phyloP scores from a whole-genome alignment of 352 stramenopile genomes.

The Blastocystis sp. region DNA sequence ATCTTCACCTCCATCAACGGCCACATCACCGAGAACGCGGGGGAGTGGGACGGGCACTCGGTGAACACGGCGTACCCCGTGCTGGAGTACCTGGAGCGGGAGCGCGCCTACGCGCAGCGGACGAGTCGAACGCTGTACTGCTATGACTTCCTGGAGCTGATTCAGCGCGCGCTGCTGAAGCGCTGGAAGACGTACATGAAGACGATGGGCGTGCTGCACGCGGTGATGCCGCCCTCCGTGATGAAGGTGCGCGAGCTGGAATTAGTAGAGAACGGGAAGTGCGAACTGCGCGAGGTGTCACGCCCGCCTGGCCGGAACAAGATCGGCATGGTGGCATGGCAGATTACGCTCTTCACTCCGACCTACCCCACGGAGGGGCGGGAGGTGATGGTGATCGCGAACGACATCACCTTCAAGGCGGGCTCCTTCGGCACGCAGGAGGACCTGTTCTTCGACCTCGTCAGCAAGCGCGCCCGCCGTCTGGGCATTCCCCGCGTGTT shows the following conservation, averaged over 20 bases:
- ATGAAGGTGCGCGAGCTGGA: conserved; percentile 78
- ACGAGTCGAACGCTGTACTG: conserved; percentile 90
- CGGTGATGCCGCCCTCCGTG: conserved; percentile 72
- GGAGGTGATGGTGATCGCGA: conserved; percentile 96
- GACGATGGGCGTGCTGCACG: conserved; percentile 43
- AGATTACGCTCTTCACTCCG: conserved; percentile 92
- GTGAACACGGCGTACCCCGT: conserved; percentile 93
- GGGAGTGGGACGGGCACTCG: conserved; percentile 88
- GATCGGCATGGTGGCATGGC: conserved; percentile 99
- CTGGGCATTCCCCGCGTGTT: conserved; percentile 91
- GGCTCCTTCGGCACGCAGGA: conserved; percentile 97
- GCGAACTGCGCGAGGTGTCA: conserved; percentile 77
- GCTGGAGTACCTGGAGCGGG: conserved; percentile 88
- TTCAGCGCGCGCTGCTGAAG: conserved; percentile 90
- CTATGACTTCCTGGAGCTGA: conserved; percentile 97
- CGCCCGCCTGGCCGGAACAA: conserved; percentile 90
- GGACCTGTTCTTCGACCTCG: conserved; percentile 96
- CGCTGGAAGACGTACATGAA: conserved; percentile 85
- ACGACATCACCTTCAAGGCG: conserved; percentile 99
- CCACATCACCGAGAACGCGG: conserved; percentile 78
- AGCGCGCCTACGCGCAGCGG: conserved; percentile 82
- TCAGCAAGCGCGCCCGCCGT: conserved; percentile 87
- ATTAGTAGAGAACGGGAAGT: conserved; percentile 74
- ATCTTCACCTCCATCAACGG: conserved; percentile 72
- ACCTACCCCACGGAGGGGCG: conserved; percentile 76